phyloP scores from a whole-genome alignment of 2,329 filamentous ascomycete genomes.

The Pseudogymnoascus sp. region DNA sequence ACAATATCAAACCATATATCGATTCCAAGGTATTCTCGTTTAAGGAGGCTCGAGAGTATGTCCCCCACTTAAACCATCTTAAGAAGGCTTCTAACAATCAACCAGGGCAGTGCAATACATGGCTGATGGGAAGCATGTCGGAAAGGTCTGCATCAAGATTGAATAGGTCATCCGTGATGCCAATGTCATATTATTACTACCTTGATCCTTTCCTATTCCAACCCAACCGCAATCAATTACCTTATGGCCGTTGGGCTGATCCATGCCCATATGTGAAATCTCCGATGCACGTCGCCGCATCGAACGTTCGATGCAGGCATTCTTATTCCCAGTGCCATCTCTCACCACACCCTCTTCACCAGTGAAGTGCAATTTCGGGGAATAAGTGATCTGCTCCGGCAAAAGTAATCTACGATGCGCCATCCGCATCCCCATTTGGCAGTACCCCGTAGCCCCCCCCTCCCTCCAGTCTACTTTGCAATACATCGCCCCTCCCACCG shows the following conservation, averaged over 20 bases:
- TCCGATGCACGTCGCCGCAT: neutral
- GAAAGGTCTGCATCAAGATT: conserved; percentile 37
- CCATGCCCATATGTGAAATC: neutral
- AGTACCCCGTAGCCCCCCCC: neutral
- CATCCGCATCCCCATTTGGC: neutral
- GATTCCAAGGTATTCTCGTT: conserved; percentile 38
- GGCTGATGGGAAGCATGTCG: conserved; percentile 43
- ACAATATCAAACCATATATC: conserved; percentile 38
- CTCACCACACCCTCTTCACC: neutral
- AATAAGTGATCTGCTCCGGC: conserved; percentile 5
- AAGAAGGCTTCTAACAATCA: neutral
- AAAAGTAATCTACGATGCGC: neutral
- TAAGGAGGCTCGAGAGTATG: conserved; percentile 35
- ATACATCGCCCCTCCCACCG: neutral
- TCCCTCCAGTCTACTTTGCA: neutral
- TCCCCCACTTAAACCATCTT: conserved; percentile 6
- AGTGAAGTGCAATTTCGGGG: neutral
- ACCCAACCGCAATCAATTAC: neutral
- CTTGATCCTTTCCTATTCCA: neutral
- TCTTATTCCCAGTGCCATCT: neutral
- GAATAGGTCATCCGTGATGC: conserved; percentile 13
- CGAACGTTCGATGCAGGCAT: conserved; percentile 4
- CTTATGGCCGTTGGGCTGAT: neutral
- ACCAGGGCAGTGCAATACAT: conserved; percentile 40
- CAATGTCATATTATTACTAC: neutral